phyloP scores from a whole-genome alignment of 2,329 filamentous ascomycete species.

The Hirsutella thompsonii region DNA sequence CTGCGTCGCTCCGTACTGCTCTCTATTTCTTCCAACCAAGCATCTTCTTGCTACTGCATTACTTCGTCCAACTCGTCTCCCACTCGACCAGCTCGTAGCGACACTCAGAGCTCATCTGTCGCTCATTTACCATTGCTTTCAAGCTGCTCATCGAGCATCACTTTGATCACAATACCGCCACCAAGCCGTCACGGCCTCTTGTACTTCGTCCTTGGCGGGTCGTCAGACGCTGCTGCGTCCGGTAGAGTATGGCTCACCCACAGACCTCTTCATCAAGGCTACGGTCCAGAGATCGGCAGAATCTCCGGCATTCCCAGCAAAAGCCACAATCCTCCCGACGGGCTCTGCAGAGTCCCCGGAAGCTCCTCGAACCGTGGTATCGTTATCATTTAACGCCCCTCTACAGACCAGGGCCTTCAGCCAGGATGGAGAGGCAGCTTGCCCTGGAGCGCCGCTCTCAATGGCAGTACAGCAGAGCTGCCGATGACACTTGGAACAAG shows the following conservation, averaged over 20 bases:
- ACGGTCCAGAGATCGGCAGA: conserved; percentile 6
- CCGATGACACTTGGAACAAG: background rate
- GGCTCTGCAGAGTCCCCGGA: too few species aligned
- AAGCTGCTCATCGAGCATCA: background rate
- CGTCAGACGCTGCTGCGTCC: conserved; percentile 1
- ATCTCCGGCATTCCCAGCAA: too few species aligned
- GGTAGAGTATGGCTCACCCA: conserved; percentile 12
- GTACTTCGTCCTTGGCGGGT: background rate
- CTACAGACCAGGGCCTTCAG: conserved; percentile 4
- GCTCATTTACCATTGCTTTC: background rate
- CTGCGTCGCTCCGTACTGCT: too few species aligned
- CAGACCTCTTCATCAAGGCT: too few species aligned
- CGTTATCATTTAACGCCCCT: conserved; percentile 3
- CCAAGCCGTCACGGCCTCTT: too few species aligned
- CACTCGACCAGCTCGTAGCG: too few species aligned
- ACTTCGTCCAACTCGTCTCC: background rate
- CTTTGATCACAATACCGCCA: background rate
- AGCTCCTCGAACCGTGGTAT: too few species aligned
- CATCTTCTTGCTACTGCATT: conserved; percentile 3
- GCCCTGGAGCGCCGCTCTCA: conserved; percentile 2
- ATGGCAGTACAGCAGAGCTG: conserved; percentile 8
- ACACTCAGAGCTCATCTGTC: too few species aligned
- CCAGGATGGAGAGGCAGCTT: conserved; percentile 10
- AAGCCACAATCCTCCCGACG: too few species aligned
- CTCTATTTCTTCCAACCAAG: conserved; percentile 1